phyloP scores from a whole-genome alignment of 1,139 yeast species.

The Cylindricascospora bacillispora region DNA sequence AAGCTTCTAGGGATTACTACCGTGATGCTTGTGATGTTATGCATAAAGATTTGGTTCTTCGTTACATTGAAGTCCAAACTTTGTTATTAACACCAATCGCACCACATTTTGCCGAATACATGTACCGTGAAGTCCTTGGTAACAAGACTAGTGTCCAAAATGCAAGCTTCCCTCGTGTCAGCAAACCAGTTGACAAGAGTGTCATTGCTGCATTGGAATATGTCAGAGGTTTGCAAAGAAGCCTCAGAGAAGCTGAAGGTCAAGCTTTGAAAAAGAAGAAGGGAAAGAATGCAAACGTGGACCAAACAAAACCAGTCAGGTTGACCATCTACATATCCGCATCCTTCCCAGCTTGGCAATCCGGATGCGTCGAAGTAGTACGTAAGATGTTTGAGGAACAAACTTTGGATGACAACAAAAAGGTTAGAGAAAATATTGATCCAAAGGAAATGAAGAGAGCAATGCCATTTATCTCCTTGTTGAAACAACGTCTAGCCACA shows the following conservation, averaged over 20 bases:
- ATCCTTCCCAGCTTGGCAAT: conserved; percentile 96
- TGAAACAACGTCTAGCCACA: conserved; percentile 60
- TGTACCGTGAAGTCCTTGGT: conserved; percentile 72
- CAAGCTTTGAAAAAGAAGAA: conserved; percentile 81
- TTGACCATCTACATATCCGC: conserved; percentile 62
- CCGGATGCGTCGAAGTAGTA: conserved; percentile 69
- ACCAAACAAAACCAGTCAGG: conserved; percentile 57
- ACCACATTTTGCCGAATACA: conserved; percentile 88
- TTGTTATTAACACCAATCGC: conserved; percentile 83
- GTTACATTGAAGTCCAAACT: conserved; percentile 77
- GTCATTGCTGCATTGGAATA: conserved; percentile 61
- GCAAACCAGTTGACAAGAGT: conserved; percentile 49
- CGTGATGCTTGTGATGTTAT: conserved; percentile 64
- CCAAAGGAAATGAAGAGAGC: conserved; percentile 86
- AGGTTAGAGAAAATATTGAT: conserved; percentile 44
- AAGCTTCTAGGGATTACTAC: conserved; percentile 89
- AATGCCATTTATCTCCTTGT: conserved; percentile 86
- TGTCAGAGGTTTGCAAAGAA: conserved; percentile 62
- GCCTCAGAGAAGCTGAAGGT: conserved; percentile 89
- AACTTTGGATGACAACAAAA: conserved; percentile 47
- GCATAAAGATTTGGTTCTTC: conserved; percentile 73
- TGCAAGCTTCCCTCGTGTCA: conserved; percentile 66
- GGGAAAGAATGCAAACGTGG: conserved; percentile 68
- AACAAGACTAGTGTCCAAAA: conserved; percentile 51
- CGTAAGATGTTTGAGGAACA: conserved; percentile 62